Evolutionary conservation across 192 early-diverging fungal species (phyloP), one percentile per base, ranked within the genome.

Genomic region (Spinellus fusiger): DNA sequence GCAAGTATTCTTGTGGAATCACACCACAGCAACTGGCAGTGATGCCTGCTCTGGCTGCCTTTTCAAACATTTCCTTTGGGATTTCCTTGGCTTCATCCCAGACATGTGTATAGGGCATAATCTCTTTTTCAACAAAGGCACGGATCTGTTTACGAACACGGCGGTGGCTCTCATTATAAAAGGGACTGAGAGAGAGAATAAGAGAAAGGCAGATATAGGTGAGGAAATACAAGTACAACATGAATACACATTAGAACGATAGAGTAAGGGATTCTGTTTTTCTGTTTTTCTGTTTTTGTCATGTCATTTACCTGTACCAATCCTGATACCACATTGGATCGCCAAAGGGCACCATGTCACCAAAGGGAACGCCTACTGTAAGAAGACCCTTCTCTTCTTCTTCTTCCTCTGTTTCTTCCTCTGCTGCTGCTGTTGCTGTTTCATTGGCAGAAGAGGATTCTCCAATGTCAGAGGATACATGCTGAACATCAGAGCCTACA

Each of bases 41-140:
- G 51, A 92, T 85, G 66, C 90, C 90, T 52, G 80, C 81, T 49
- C 87, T 63, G 13, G 77, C 89, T 20, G 82, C 84, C 75, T 91
- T 93, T 49, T 73, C 69, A 70, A 86, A 91, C 28, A 93, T 49
- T 49, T 75, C 73, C 35, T 75, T 78, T 15, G 91, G 91, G 18
- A 91, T 80, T 44, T 84, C 54, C 66, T 90, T 93, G 22, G 82
- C 82, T 65, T 91, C 91, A 62, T 93, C 91, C 91, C 86, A 91
- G 61, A 86, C 89, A 70, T 77, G 80, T 54, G 76, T 73, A 66
- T 73, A 81, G 4, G 88, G 87, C 76, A 86, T 89, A 37, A 91
- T 81, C 47, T 93, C 88, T 47, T 77, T 82, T 38, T 91, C 89
- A 18, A 89, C 88, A 76, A 89, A 93, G 15, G 65, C 55, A 54